These are phyloP conservation scores for Acer campestre DNA, from an alignment of 345 rosid species.

Conservation along the genomic window DNA sequence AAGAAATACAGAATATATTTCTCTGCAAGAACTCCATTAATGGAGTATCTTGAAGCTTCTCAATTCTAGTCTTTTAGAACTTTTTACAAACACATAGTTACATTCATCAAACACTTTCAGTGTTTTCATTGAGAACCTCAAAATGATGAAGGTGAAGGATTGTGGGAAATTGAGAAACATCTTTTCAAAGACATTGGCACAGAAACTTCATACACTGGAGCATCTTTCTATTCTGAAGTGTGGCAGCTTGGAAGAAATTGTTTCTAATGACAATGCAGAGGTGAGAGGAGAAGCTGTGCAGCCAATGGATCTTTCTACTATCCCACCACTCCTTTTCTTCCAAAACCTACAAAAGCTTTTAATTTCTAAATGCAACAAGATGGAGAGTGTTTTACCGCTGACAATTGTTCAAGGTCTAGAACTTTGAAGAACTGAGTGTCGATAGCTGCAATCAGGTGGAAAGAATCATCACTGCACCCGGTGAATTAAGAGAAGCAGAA, in stretches of 20 bases:
- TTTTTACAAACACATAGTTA: too few species aligned
- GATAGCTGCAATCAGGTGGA: not conserved
- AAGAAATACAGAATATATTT: too few species aligned
- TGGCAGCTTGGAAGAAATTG: not conserved
- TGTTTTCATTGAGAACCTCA: too few species aligned
- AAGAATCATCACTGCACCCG: not conserved
- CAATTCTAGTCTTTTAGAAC: too few species aligned
- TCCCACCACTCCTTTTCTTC: not conserved
- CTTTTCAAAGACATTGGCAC: not conserved
- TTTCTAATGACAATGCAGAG: not conserved
- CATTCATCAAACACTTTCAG: too few species aligned
- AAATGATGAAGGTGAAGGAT: conserved; percentile 6
- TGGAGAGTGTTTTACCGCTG: conserved; percentile 1
- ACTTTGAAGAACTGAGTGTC: not conserved
- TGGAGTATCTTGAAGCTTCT: too few species aligned
- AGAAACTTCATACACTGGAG: not conserved
- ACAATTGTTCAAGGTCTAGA: not conserved
- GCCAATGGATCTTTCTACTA: not conserved
- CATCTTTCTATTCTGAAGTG: conserved; percentile 3
- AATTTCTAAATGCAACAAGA: conserved; percentile 4
- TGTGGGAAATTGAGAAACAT: conserved; percentile 1
- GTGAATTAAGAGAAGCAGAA: not conserved
- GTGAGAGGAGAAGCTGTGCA: not conserved
- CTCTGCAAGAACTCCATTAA: too few species aligned
- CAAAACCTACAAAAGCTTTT: not conserved